Evolutionary conservation across 2,329 filamentous ascomycete species (phyloP).

Genomic region (Curvularia sp.): DNA sequence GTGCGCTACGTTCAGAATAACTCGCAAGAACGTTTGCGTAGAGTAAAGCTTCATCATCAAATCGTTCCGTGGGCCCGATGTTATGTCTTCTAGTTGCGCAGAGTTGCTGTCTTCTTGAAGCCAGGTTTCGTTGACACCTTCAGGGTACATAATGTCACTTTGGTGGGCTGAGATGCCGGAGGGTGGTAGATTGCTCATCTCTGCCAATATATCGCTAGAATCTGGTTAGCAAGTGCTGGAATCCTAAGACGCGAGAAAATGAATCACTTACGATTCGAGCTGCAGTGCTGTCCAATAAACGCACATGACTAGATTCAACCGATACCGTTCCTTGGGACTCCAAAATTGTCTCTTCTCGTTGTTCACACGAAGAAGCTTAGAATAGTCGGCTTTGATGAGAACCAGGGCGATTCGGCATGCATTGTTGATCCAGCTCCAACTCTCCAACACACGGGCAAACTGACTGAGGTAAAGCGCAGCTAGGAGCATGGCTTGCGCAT

Average conservation of each 20-base stretch:
- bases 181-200: constrained; percentile 69
- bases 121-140: constrained; percentile 58
- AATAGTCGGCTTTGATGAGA: constrained; percentile 69
- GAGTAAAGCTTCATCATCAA: constrained; percentile 64
- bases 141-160: constrained; percentile 70
- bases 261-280: constrained; percentile 73
- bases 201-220: constrained; percentile 83
- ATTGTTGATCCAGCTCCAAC: constrained; percentile 72
- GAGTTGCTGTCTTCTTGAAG: constrained; percentile 23
- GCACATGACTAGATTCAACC: constrained; percentile 58
- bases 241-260: too few species aligned
- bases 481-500: constrained; percentile 84
- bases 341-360: constrained; percentile 23
- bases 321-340: constrained; percentile 38
- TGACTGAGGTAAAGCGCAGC: constrained; percentile 90
- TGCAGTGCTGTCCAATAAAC: constrained; percentile 95
- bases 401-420: constrained; percentile 69
- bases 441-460: constrained; percentile 84
- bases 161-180: constrained; percentile 67
- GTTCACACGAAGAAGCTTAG: constrained; percentile 35
- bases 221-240: constrained; percentile 16
- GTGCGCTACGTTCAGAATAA: constrained; percentile 63
- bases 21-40: constrained; percentile 67
- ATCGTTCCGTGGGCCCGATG: constrained; percentile 43
- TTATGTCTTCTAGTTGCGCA: constrained; percentile 16